A percentile compares a stretch with the other conserved stretches of the same genome.
Conservation (phyloP, 2,329 filamentous ascomycete species). For the Trichoderma citrinoviride region DNA sequence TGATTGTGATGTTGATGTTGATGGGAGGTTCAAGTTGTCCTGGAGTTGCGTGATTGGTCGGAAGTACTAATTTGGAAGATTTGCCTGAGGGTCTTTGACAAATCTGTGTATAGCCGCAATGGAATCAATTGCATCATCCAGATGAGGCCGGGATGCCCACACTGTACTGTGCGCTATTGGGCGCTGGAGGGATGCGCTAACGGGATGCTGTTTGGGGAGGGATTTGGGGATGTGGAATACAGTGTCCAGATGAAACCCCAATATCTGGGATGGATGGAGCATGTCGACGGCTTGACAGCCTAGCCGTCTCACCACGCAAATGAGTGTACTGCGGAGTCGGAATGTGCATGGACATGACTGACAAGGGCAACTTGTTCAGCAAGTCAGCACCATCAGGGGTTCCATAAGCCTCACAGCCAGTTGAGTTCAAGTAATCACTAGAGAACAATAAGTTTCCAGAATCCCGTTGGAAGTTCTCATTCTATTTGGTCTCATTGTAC, state of each 20-base stretch:
- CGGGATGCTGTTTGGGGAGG: not conserved
- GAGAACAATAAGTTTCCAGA: too few relatives aligned
- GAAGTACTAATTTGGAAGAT: constrained; percentile 11
- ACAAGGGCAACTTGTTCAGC: too few relatives aligned
- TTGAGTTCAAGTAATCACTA: too few relatives aligned
- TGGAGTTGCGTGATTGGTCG: not conserved
- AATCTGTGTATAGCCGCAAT: constrained; percentile 21
- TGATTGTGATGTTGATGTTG: not conserved
- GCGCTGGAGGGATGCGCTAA: not conserved
- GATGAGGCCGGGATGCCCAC: not conserved
- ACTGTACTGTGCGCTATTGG: constrained; percentile 6
- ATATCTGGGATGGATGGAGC: too few relatives aligned
- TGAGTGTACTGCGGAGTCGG: too few relatives aligned
- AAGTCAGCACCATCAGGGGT: too few relatives aligned
- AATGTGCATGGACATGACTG: too few relatives aligned
- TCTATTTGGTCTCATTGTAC: too few relatives aligned
- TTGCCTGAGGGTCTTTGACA: constrained; percentile 14
- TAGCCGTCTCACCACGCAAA: too few relatives aligned
- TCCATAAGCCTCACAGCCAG: too few relatives aligned
- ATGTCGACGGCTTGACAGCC: too few relatives aligned
- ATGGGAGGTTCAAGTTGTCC: not conserved
- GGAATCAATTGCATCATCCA: constrained; percentile 27
- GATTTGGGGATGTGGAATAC: not conserved
- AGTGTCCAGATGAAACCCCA: not conserved
- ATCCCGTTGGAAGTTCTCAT: too few relatives aligned